These are phyloP conservation scores for Toxicodendron radicans DNA, from an alignment of 345 rosid species.

Conservation along the genomic window DNA sequence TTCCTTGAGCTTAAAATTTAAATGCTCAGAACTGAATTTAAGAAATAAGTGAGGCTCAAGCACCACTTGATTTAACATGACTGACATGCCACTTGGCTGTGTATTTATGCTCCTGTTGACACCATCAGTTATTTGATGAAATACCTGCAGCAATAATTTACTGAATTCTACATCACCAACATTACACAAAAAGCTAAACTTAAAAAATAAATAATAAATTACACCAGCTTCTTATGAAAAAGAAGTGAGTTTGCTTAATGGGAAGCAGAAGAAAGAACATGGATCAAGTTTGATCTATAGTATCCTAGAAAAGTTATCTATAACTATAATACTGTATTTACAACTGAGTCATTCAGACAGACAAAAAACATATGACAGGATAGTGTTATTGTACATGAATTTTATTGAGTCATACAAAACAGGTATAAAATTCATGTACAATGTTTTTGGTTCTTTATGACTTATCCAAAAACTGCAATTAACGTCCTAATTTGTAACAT, in stretches of 20 bases:
- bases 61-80: constrained; percentile 23
- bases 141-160: constrained; percentile 33
- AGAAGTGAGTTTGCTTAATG: not conserved
- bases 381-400: no score
- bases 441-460: not conserved
- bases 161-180: not conserved
- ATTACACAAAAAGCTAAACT: not conserved
- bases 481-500: no score
- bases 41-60: constrained; percentile 26
- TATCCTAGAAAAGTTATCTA: no score
- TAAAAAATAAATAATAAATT: not conserved
- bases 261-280: not conserved
- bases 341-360: no score
- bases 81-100: constrained; percentile 7
- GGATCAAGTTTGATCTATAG: not conserved
- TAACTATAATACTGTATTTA: no score
- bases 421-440: no score
- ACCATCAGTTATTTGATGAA: constrained; percentile 25
- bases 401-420: no score
- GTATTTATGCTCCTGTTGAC: constrained; percentile 18
- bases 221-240: not conserved
- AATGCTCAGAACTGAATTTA: constrained; percentile 30
- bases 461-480: no score
- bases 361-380: no score
- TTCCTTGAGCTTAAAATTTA: constrained; percentile 15